These are phyloP conservation scores for Agastache rugosa DNA, from an alignment of 257 asterid species.

Conservation along the genomic window DNA sequence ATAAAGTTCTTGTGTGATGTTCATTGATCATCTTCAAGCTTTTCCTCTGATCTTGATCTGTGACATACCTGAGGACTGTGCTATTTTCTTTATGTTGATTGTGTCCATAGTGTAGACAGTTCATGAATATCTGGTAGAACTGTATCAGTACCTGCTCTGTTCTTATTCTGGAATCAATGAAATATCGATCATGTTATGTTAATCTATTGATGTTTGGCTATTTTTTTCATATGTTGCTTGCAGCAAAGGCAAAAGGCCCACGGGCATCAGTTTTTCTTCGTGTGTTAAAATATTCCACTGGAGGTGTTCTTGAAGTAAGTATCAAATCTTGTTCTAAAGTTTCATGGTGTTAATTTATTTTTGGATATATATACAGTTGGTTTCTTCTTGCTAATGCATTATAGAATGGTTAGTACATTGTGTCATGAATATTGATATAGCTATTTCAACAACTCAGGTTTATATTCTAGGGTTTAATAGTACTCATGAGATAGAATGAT, in stretches of 20 bases:
- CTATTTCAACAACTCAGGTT: neutral
- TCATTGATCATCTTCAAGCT: conserved; percentile 19
- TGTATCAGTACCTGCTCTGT: conserved; percentile 8
- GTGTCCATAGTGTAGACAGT: conserved; percentile 14
- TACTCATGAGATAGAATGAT: neutral
- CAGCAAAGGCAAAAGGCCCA: conserved; percentile 81
- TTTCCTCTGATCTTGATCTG: conserved; percentile 19
- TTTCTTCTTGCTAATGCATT: conserved; percentile 12
- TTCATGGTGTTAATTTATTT: conserved; percentile 19
- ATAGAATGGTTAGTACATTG: conserved; percentile 8
- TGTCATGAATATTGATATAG: conserved; percentile 10
- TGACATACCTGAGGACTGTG: neutral
- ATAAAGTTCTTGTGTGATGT: neutral
- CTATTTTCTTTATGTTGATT: conserved; percentile 8
- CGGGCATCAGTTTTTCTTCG: conserved; percentile 85
- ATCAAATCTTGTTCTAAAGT: conserved; percentile 17
- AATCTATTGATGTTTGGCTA: conserved; percentile 24
- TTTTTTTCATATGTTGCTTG: conserved; percentile 37
- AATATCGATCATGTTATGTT: neutral
- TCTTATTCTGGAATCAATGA: neutral
- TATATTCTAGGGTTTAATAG: neutral
- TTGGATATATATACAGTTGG: neutral
- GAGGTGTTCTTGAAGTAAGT: conserved; percentile 94
- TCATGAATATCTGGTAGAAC: conserved; percentile 8
- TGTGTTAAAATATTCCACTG: conserved; percentile 88